phyloP scores from a whole-genome alignment of 2,329 filamentous ascomycete species.

The Phyllosticta citriasiana region DNA sequence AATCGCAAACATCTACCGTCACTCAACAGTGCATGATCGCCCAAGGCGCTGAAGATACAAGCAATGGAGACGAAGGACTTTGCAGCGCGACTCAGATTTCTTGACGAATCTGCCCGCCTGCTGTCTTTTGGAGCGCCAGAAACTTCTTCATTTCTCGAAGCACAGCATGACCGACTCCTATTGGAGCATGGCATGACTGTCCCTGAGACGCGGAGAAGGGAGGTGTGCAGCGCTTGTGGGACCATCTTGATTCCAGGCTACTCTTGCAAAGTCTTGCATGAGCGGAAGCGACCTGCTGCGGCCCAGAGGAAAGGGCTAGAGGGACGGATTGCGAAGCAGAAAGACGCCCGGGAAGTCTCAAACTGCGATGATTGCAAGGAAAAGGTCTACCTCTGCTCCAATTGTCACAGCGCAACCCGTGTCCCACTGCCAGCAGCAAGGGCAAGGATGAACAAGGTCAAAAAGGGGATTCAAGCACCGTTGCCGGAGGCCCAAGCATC shows the following conservation, averaged over 20 bases:
- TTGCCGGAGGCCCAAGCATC: not conserved
- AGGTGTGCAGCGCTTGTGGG: conserved; percentile 29
- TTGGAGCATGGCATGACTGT: conserved; percentile 19
- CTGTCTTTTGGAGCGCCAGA: conserved; percentile 24
- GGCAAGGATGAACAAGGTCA: conserved; percentile 15
- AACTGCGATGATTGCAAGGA: conserved; percentile 12
- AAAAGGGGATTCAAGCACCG: conserved; percentile 1
- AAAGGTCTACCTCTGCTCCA: conserved; percentile 20
- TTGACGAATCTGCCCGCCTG: conserved; percentile 24
- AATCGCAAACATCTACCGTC: not conserved
- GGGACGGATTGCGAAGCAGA: not conserved
- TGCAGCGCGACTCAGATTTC: conserved; percentile 19
- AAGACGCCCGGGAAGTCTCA: not conserved
- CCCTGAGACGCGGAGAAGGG: conserved; percentile 9
- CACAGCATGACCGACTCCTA: conserved; percentile 19
- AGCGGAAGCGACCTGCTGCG: conserved; percentile 1
- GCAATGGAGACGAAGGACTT: not conserved
- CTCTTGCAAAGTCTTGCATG: conserved; percentile 20
- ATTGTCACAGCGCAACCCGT: conserved; percentile 23
- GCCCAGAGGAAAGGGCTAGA: not conserved
- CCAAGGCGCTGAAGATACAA: not conserved
- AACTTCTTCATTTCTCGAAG: conserved; percentile 22
- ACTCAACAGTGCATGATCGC: not conserved
- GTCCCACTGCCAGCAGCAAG: conserved; percentile 15
- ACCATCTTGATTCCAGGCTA: conserved; percentile 27